Percentiles rank a stretch among this genome's conserved stretches.
Evolutionary conservation across 345 rosid genomes (phyloP).

Genomic region (Citrus mangshanensis): DNA sequence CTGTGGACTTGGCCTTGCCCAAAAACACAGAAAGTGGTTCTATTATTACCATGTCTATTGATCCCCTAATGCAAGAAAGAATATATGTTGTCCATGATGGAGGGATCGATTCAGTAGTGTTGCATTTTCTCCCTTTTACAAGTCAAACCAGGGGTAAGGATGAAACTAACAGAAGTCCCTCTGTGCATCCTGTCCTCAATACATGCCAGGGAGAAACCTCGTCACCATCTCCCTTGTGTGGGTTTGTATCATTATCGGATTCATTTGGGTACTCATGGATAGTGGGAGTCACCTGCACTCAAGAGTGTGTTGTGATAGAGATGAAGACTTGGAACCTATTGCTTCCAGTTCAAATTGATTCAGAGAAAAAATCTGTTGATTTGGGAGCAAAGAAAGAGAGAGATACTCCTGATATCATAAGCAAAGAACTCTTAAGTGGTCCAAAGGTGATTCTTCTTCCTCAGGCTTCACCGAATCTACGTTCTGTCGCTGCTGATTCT

Average conservation of each 20-base stretch:
- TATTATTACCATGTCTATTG: conserved; percentile 51
- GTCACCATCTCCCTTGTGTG: conserved; percentile 51
- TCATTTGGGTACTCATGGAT: conserved; percentile 94
- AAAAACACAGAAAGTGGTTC: conserved; percentile 40
- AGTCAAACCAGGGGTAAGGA: conserved; percentile 71
- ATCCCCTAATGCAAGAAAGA: conserved; percentile 84
- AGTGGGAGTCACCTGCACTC: conserved; percentile 54
- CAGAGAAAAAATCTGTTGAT: conserved; percentile 33
- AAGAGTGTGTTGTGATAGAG: conserved; percentile 84
- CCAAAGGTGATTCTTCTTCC: conserved; percentile 76
- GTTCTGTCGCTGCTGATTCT: conserved; percentile 77
- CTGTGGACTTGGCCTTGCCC: conserved; percentile 91
- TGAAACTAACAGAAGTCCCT: conserved; percentile 63
- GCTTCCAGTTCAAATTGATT: conserved; percentile 63
- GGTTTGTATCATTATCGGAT: conserved; percentile 69
- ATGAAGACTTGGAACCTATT: conserved; percentile 80
- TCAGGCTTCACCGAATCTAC: conserved; percentile 66
- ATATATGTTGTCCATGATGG: conserved; percentile 73
- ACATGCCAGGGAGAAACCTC: conserved; percentile 72
- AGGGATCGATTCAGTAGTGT: conserved; percentile 79
- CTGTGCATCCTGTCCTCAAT: conserved; percentile 82
- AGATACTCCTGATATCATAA: conserved; percentile 57
- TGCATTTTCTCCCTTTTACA: conserved; percentile 96
- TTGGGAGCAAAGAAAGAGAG: conserved; percentile 40
- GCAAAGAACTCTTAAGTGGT: conserved; percentile 89